Percentiles rank a stretch among this genome's conserved stretches.
Conservation (phyloP, 192 early-diverging fungal species). For the Gigaspora rosea region DNA sequence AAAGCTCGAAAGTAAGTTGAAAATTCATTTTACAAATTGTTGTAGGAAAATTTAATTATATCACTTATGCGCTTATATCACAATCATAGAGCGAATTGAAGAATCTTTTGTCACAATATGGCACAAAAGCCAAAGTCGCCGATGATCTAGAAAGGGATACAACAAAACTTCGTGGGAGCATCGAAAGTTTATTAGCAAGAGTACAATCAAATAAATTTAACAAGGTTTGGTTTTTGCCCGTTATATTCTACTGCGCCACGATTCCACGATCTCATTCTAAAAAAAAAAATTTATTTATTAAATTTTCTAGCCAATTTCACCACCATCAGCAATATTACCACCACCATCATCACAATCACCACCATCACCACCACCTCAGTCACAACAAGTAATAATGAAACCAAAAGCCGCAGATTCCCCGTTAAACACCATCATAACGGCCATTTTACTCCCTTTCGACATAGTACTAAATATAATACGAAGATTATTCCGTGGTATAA, state of each 20-base stretch:
- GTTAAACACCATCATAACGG: background rate
- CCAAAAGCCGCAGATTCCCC: background rate
- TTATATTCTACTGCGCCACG: background rate
- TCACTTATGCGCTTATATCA: background rate
- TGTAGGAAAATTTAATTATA: background rate
- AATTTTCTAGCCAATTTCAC: background rate
- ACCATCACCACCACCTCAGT: background rate
- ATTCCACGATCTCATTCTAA: background rate
- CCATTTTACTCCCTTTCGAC: background rate
- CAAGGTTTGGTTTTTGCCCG: background rate
- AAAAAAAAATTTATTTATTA: background rate
- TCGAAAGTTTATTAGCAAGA: background rate
- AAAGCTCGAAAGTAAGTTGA: background rate
- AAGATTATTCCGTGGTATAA: background rate
- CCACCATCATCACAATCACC: background rate
- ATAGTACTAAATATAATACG: background rate
- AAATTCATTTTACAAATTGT: background rate
- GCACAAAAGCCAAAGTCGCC: background rate
- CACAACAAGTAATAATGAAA: background rate
- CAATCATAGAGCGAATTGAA: slow-evolving; percentile 12
- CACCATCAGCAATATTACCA: background rate
- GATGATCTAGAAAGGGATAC: slow-evolving; percentile 18
- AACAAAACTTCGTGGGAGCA: background rate
- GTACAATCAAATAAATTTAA: background rate
- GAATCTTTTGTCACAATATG: slow-evolving; percentile 3